These are phyloP conservation scores for Spergularia azorica DNA, from an alignment of 179 eudicot species.

Conservation along the genomic window DNA sequence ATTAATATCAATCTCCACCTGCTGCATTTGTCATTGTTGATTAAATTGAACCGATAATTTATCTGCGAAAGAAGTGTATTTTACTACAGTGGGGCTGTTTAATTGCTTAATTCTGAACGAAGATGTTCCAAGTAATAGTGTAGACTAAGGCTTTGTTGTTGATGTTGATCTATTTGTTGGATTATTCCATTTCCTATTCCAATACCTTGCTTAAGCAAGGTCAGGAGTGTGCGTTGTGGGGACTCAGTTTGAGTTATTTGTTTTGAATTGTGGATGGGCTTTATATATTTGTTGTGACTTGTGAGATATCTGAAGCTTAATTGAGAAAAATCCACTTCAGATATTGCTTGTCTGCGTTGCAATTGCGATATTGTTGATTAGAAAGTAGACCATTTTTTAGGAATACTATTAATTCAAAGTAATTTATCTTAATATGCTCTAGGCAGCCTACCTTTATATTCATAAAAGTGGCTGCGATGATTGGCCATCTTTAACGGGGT, in stretches of 20 bases:
- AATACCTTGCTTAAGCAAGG: background rate
- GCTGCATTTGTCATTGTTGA: background rate
- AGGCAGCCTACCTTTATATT: background rate
- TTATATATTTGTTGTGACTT: background rate
- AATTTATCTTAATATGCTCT: background rate
- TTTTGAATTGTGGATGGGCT: background rate
- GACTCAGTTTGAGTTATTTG: background rate
- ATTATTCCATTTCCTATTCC: background rate
- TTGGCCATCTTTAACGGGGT: background rate
- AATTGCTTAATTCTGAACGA: too few relatives aligned
- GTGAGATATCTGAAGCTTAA: background rate
- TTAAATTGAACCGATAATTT: background rate
- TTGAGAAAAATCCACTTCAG: background rate
- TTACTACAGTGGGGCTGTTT: background rate
- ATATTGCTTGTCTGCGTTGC: background rate
- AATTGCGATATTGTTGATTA: background rate
- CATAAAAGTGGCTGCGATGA: slow-evolving; percentile 1
- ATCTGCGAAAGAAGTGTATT: background rate
- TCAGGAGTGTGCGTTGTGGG: background rate
- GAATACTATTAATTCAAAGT: background rate
- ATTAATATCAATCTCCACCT: background rate
- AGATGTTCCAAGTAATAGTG: background rate
- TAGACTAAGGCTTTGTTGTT: background rate
- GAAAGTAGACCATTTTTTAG: background rate
- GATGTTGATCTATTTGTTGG: background rate